Percentiles rank a stretch among this genome's conserved stretches.
phyloP scores from a whole-genome alignment of 371 early-diverging fungal species.

The Mucor piriformis region DNA sequence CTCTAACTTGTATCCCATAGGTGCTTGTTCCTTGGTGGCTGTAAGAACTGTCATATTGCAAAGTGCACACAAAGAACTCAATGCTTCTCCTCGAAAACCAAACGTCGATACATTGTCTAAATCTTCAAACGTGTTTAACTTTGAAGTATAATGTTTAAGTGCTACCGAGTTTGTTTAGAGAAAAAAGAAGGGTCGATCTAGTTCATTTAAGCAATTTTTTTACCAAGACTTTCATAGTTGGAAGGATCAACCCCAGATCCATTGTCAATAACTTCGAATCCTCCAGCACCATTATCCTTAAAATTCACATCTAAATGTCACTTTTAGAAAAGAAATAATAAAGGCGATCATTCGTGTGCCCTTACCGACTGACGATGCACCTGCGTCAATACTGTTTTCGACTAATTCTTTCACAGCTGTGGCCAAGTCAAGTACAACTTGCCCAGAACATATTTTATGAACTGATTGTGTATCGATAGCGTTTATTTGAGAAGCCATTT shows the following conservation, averaged over 20 bases:
- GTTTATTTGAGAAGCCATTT: slow-evolving; percentile 21
- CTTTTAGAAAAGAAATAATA: not conserved
- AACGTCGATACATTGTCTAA: slow-evolving; percentile 68
- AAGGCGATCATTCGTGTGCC: not conserved
- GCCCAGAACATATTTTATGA: slow-evolving; percentile 86
- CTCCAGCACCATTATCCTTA: slow-evolving; percentile 76
- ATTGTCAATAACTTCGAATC: slow-evolving; percentile 84
- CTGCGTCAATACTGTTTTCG: slow-evolving; percentile 97
- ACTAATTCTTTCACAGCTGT: slow-evolving; percentile 94
- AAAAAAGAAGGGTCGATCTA: too few relatives aligned
- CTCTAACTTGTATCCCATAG: slow-evolving; percentile 71
- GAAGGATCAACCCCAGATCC: slow-evolving; percentile 76
- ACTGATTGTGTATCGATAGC: slow-evolving; percentile 54
- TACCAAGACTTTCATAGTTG: slow-evolving; percentile 72
- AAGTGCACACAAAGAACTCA: slow-evolving; percentile 78
- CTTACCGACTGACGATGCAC: slow-evolving; percentile 80
- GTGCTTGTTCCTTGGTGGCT: slow-evolving; percentile 63
- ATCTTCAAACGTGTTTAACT: slow-evolving; percentile 72
- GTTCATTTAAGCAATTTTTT: too few relatives aligned
- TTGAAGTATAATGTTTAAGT: slow-evolving; percentile 81
- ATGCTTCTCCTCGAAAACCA: slow-evolving; percentile 89
- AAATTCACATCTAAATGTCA: slow-evolving; percentile 70
- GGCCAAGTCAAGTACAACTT: slow-evolving; percentile 88
- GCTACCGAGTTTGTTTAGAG: slow-evolving; percentile 38
- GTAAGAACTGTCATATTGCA: slow-evolving; percentile 65